phyloP scores from a whole-genome alignment of 2,329 filamentous ascomycete species.

The Ceratocystis huliohia region DNA sequence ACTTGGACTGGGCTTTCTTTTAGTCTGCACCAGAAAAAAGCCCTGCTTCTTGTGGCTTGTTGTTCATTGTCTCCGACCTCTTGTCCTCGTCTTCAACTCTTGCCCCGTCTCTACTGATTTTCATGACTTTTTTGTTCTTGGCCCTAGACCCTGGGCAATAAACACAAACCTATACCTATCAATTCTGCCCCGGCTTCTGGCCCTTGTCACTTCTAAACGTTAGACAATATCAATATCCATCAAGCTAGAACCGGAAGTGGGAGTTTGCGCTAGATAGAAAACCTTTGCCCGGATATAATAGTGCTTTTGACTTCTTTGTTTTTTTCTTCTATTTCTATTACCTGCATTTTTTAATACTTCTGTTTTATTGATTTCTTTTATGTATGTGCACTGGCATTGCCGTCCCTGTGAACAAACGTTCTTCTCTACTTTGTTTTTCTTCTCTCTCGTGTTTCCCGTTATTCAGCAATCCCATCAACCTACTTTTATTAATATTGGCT shows the following conservation, averaged over 20 bases:
- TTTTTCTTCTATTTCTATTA: not conserved
- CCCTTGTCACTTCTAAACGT: not conserved
- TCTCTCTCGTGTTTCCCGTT: not conserved
- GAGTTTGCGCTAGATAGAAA: not conserved
- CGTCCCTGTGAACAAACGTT: not conserved
- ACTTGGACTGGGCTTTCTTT: not conserved
- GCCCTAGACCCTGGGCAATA: not conserved
- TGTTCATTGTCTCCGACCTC: not conserved
- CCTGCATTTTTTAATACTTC: not conserved
- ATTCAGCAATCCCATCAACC: no score
- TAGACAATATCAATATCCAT: not conserved
- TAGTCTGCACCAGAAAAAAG: not conserved
- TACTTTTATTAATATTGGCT: not conserved
- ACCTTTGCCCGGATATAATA: constrained; percentile 1
- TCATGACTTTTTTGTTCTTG: not conserved
- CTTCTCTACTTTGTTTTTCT: not conserved
- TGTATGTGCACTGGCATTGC: no score
- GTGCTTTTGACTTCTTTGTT: not conserved
- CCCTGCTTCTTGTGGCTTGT: not conserved
- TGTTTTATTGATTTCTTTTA: not conserved
- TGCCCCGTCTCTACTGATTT: not conserved
- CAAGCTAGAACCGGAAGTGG: constrained; percentile 9
- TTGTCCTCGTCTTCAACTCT: not conserved
- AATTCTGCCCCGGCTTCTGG: not conserved
- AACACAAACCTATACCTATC: not conserved